Conservation (phyloP, 192 early-diverging fungal genomes). For the Kappamyces sp. region DNA sequence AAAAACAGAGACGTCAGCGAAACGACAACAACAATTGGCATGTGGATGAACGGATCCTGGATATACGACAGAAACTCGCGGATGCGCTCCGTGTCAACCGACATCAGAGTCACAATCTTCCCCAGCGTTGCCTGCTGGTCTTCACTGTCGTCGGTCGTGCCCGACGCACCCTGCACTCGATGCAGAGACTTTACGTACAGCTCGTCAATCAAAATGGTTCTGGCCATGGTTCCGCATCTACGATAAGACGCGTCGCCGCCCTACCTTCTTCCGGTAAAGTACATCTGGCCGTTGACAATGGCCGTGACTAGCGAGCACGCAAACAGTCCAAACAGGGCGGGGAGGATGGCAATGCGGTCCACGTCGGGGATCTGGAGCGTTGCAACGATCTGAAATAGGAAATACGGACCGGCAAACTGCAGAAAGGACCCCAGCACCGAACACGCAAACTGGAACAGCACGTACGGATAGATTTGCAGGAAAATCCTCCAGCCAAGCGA, state of each 20-base stretch:
- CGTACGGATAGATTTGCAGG: constrained; percentile 3
- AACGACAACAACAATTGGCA: constrained; percentile 7
- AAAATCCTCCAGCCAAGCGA: constrained; percentile 15
- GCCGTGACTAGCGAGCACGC: constrained; percentile 7
- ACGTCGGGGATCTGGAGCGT: constrained; percentile 23
- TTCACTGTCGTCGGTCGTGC: background rate
- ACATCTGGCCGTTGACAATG: constrained; percentile 25
- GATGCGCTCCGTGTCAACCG: constrained; percentile 37
- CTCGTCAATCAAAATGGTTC: constrained; percentile 36
- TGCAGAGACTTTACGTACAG: constrained; percentile 43
- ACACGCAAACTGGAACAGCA: constrained; percentile 24
- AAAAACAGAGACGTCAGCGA: constrained; percentile 6
- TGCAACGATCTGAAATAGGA: constrained; percentile 36
- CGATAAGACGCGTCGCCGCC: background rate
- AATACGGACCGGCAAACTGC: constrained; percentile 33
- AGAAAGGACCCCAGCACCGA: constrained; percentile 15
- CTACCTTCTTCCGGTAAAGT: constrained; percentile 18
- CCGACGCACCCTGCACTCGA: constrained; percentile 11
- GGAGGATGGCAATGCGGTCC: constrained; percentile 11
- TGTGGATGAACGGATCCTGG: constrained; percentile 21
- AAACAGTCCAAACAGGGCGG: constrained; percentile 23
- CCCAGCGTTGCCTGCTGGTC: constrained; percentile 25
- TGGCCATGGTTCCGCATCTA: constrained; percentile 20
- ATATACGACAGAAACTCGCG: constrained; percentile 27
- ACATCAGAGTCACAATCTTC: constrained; percentile 43